These are phyloP conservation scores for Trichoderma virens DNA, from an alignment of 495 filamentous ascomycete species.

Conservation along the genomic window DNA sequence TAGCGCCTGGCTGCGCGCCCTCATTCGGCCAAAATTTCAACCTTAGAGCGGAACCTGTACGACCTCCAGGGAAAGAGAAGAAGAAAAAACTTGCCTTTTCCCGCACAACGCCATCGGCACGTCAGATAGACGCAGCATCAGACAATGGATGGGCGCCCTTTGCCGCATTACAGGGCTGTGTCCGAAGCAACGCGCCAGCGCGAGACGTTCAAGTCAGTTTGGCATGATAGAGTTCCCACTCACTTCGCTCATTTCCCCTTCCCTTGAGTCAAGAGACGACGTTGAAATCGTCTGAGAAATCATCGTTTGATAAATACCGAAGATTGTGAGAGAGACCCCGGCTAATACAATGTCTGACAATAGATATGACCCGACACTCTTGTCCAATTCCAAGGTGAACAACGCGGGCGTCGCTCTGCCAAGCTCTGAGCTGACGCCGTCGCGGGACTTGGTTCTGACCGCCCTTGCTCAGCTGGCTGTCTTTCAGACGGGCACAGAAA, in stretches of 20 bases:
- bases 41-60: neutral
- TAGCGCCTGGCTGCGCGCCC: neutral
- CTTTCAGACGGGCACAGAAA: slow-evolving; percentile 43
- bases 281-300: neutral
- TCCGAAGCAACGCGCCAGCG: slow-evolving; percentile 23
- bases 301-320: neutral
- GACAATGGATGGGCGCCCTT: slow-evolving; percentile 10
- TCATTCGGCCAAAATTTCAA: neutral
- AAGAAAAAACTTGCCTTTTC: neutral
- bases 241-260: neutral
- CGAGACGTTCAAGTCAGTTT: slow-evolving; percentile 26
- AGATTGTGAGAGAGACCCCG: neutral
- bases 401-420: slow-evolving; percentile 20
- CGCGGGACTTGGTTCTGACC: slow-evolving; percentile 53
- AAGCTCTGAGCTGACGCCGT: slow-evolving; percentile 19
- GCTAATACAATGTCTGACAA: neutral
- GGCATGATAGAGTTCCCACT: neutral
- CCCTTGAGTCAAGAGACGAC: neutral
- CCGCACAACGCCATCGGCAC: neutral
- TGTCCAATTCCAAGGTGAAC: slow-evolving; percentile 16
- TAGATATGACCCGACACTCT: slow-evolving; percentile 14
- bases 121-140: neutral
- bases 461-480: slow-evolving; percentile 56
- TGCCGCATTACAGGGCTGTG: slow-evolving; percentile 10
- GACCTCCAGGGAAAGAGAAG: neutral